Evolutionary conservation across 176 grass and related monocot genomes (phyloP), one percentile per base, ranked within the genome.

Genomic region (Triticum turgidum): DNA sequence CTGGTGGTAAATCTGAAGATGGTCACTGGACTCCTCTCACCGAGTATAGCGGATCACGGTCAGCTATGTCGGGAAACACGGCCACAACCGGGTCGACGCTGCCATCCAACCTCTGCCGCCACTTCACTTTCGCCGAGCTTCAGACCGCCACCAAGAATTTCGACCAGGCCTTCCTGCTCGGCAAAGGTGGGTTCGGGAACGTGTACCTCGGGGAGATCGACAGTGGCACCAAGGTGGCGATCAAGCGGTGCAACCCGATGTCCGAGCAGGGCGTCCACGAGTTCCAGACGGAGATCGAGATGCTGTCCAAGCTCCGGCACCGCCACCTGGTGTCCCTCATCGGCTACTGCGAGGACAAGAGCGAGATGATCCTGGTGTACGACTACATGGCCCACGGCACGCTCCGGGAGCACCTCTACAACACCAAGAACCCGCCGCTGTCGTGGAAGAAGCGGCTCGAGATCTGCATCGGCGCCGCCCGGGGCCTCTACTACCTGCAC

Each of bases 211-310:
- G 94, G 5, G 86, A 89, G 58, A 64, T 94, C 24, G 94, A 92
- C 22, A 78, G 64, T 17, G 90, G 92, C 2, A 89, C 47, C 2
- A 94, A 92, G 77, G 90, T 97, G 20, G 94, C 92, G 5, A 92
- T 97, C 52, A 97, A 97, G 69, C 92, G 94, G 25, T 79, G 83
- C 21, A 96, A 93, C 33, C 89, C 94, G 4, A 63, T 83, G 80
- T 93, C 94, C 0, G 59, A 88, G 54, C 94, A 96, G 82, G 94
- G 94, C 4, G 32, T 91, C 11, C 86, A 89, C 9, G 91, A 96
- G 76, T 96, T 96, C 67, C 91, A 88, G 59, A 96, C 86, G 9
- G 94, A 96, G 84, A 96, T 96, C n/a, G 89, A 91, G 73, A 85
- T 91, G 87, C 9, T 96, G 30, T 96, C 94, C 6, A 96, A 90